These are phyloP conservation scores for Nitzschia palea DNA, from an alignment of 108 stramenopile species.

Conservation along the genomic window DNA sequence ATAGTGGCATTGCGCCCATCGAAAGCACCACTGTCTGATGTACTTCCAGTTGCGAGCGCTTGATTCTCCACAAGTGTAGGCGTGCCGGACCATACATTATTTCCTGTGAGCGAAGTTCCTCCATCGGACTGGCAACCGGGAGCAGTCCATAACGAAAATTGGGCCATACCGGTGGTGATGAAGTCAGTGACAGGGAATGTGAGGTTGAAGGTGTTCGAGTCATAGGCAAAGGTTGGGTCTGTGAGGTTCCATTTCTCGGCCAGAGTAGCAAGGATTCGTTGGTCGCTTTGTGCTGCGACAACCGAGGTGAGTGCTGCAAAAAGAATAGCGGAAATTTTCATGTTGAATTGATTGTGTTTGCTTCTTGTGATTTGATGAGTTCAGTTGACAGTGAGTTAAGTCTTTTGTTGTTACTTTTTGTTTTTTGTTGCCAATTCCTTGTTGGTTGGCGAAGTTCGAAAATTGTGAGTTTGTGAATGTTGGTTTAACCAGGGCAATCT, in stretches of 20 bases:
- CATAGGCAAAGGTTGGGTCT: not conserved
- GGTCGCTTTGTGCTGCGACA: not conserved
- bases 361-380: too few relatives aligned
- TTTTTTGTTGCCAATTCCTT: too few relatives aligned
- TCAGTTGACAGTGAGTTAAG: too few relatives aligned
- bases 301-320: not conserved
- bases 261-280: not conserved
- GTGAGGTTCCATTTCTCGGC: constrained; percentile 2
- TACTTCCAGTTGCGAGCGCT: not conserved
- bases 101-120: not conserved
- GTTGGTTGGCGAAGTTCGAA: too few relatives aligned
- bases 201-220: constrained; percentile 1
- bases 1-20: not conserved
- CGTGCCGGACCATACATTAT: not conserved
- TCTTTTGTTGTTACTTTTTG: not conserved
- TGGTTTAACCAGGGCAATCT: too few relatives aligned
- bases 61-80: not conserved
- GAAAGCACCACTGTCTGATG: not conserved
- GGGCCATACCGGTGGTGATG: not conserved
- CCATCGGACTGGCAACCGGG: not conserved
- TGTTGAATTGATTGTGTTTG: too few relatives aligned
- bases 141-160: not conserved
- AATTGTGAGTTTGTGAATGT: too few relatives aligned
- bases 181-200: constrained; percentile 2
- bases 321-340: not conserved